Percentiles rank a stretch among this genome's conserved stretches.
Conservation (phyloP, 164 flowering plant genomes). For the Vitis amurensis region DNA sequence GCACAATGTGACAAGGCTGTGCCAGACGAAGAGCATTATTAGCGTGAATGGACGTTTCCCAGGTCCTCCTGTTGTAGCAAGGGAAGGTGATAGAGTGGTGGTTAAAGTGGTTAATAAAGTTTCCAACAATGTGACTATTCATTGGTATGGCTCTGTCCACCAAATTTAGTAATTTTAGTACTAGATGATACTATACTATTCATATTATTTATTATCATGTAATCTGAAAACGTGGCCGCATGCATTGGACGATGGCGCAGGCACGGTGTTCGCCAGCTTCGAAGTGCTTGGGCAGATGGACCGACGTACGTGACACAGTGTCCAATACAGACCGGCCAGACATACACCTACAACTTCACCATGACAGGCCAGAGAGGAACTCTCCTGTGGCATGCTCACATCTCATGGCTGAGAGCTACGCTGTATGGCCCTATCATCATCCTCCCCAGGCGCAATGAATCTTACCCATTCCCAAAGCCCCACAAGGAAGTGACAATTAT, state of each 20-base stretch:
- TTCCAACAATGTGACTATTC: constrained; percentile 35
- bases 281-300: constrained; percentile 59
- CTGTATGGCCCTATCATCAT: constrained; percentile 59
- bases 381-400: constrained; percentile 58
- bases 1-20: constrained; percentile 38
- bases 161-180: background rate
- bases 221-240: too few relatives aligned
- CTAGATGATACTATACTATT: too few relatives aligned
- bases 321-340: constrained; percentile 54
- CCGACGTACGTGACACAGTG: constrained; percentile 61
- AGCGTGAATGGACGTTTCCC: constrained; percentile 44
- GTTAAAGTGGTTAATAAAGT: constrained; percentile 42
- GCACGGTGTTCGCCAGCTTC: constrained; percentile 62
- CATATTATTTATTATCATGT: too few relatives aligned
- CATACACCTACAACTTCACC: constrained; percentile 54
- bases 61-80: constrained; percentile 37
- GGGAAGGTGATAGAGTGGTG: constrained; percentile 41
- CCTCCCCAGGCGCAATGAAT: constrained; percentile 35
- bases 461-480: constrained; percentile 57
- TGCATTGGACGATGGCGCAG: constrained; percentile 17
- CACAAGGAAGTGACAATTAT: constrained; percentile 52
- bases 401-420: constrained; percentile 53
- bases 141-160: constrained; percentile 28
- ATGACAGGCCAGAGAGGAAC: constrained; percentile 61
- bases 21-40: constrained; percentile 32